Percentiles rank a stretch among this genome's conserved stretches.
These are phyloP conservation scores for Talaromyces liani DNA, from an alignment of 495 filamentous ascomycete species.

Conservation along the genomic window DNA sequence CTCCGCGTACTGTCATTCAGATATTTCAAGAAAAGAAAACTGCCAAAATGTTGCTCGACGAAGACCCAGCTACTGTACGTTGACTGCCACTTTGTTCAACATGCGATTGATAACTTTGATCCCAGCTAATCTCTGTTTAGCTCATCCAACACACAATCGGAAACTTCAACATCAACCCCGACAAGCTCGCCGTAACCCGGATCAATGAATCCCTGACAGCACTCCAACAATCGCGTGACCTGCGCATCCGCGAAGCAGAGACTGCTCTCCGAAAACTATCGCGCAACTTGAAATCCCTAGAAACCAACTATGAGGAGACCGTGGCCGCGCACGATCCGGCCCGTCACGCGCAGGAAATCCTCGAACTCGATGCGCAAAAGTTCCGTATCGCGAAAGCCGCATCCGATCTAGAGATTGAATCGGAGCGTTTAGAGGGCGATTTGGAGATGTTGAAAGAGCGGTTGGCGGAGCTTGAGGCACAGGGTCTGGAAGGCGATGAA, in stretches of 20 bases:
- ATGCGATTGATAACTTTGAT: not conserved
- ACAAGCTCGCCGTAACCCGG: constrained; percentile 78
- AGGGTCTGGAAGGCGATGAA: constrained; percentile 61
- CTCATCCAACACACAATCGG: constrained; percentile 83
- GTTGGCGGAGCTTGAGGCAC: constrained; percentile 74
- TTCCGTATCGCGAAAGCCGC: constrained; percentile 88
- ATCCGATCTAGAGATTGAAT: constrained; percentile 83
- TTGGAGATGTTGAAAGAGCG: constrained; percentile 66
- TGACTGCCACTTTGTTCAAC: no score
- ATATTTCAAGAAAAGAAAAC: not conserved
- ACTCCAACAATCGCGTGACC: constrained; percentile 68
- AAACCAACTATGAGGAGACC: constrained; percentile 63
- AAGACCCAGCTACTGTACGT: constrained; percentile 77
- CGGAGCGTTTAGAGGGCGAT: constrained; percentile 77
- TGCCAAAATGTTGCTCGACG: constrained; percentile 86
- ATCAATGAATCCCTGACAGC: constrained; percentile 76
- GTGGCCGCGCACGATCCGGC: constrained; percentile 61
- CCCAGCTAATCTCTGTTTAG: constrained; percentile 34
- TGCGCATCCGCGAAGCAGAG: constrained; percentile 66
- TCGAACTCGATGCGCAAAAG: constrained; percentile 84
- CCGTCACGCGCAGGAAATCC: constrained; percentile 71
- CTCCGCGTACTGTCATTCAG: not conserved
- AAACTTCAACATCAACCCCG: constrained; percentile 90
- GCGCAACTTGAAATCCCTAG: constrained; percentile 61
- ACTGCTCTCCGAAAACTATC: constrained; percentile 63